Evolutionary conservation across 1,139 yeast species (phyloP).

Genomic region (Kodamaea sp.): DNA sequence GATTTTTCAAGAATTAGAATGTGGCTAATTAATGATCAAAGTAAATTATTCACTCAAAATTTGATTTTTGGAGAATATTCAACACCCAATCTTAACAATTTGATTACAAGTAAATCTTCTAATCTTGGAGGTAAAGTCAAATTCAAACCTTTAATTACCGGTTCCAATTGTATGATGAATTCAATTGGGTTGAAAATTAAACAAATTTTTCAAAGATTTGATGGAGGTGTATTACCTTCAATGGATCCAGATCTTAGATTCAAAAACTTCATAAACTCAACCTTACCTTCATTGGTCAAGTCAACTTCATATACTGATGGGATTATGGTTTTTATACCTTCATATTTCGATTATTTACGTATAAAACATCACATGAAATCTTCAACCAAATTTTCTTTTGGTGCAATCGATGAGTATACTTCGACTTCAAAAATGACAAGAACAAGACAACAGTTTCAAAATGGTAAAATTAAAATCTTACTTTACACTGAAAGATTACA

Average conservation of each 20-base stretch:
- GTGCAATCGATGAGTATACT: slow-evolving; percentile 79
- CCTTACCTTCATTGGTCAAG: slow-evolving; percentile 65
- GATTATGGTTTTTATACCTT: slow-evolving; percentile 74
- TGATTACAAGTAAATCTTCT: slow-evolving; percentile 53
- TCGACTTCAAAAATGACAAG: slow-evolving; percentile 65
- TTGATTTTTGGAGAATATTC: slow-evolving; percentile 67
- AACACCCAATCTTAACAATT: slow-evolving; percentile 77
- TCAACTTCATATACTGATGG: slow-evolving; percentile 66
- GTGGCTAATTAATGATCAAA: slow-evolving; percentile 89
- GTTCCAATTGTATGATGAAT: slow-evolving; percentile 44
- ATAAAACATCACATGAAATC: slow-evolving; percentile 68
- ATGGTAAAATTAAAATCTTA: slow-evolving; percentile 66
- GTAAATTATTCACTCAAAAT: slow-evolving; percentile 72
- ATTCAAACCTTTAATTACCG: slow-evolving; percentile 39
- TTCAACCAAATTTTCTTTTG: slow-evolving; percentile 59
- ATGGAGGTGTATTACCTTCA: slow-evolving; percentile 46
- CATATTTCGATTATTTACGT: slow-evolving; percentile 81
- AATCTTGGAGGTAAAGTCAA: slow-evolving; percentile 69
- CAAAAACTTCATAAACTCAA: slow-evolving; percentile 69
- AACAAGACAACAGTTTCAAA: slow-evolving; percentile 63
- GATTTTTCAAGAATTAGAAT: slow-evolving; percentile 89
- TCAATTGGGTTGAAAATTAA: slow-evolving; percentile 56
- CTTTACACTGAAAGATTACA: slow-evolving; percentile 92
- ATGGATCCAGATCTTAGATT: slow-evolving; percentile 79
- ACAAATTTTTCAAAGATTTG: slow-evolving; percentile 73